Percentiles rank a stretch among this genome's conserved stretches.
phyloP scores from a whole-genome alignment of 2,329 filamentous ascomycete species.

The Neurospora crassa region DNA sequence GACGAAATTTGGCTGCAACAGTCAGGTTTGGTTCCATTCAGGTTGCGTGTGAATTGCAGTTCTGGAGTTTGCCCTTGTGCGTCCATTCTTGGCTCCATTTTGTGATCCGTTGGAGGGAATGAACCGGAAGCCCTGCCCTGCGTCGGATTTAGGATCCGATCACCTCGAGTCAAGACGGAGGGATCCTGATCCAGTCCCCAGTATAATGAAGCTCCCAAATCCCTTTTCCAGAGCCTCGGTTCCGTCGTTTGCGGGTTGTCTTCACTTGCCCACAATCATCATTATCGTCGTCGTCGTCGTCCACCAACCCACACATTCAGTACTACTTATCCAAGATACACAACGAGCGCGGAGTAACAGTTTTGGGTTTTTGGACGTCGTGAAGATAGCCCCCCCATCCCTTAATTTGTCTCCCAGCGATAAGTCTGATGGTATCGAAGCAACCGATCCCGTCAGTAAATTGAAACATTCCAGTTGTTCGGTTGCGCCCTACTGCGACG shows the following conservation, averaged over 20 bases:
- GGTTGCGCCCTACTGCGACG: neutral
- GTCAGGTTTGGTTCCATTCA: neutral
- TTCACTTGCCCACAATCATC: neutral
- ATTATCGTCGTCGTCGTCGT: neutral
- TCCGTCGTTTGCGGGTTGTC: neutral
- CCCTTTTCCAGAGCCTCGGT: neutral
- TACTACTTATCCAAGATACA: neutral
- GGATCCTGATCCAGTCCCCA: neutral
- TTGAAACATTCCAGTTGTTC: neutral
- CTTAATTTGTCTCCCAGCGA: neutral
- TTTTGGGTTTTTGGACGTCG: no score
- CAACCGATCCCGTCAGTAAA: neutral
- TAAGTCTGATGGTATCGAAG: neutral
- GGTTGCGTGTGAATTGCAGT: neutral
- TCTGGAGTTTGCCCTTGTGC: neutral
- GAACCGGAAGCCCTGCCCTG: neutral
- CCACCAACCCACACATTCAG: neutral
- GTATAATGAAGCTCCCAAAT: neutral
- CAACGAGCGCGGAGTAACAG: neutral
- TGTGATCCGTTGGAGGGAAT: neutral
- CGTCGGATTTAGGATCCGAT: neutral
- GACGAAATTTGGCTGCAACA: neutral
- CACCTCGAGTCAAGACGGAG: neutral
- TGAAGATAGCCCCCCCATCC: neutral
- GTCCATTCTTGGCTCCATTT: neutral